Evolutionary conservation across 139 green algal genomes (phyloP), one percentile per base, ranked within the genome.

Genomic region (Coccomyxa sp.): DNA sequence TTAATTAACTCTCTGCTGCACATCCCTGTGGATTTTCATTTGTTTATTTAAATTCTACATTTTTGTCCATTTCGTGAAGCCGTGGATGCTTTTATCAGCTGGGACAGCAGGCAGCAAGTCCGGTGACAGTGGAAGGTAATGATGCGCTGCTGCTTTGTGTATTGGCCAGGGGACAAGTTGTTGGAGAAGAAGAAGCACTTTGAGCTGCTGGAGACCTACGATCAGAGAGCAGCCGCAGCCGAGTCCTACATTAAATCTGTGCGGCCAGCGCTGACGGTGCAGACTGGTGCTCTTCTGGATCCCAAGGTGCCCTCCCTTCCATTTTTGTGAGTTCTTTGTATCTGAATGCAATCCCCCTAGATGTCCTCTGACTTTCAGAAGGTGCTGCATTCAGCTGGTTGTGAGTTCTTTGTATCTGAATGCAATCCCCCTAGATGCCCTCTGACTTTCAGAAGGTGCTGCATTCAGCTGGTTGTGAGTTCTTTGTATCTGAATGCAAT

Each of bases 141-240:
- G 38, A 51, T 7, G 38, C 38, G 38, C 7, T 51, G 38, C 38
- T 51, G 38, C 38, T 51, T 51, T 51, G 38, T 51, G 38, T 7
- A 51, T 11, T 51, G 38, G 38, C 63, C 87, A 95, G 93, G 89
- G 38, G 93, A 96, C 66, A 79, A 88, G 68, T 85, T 98, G 76
- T 83, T 98, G 23, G 81, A 80, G n/a, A 92, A 91, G 81, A 98
- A 98, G 86, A 77, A 86, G 17, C 86, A 95, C 81, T 77, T 67
- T 23, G 92, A 95, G 31, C 80, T 95, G 83, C 85, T 98, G 45
- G 86, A 97, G 84, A 30, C 87, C 31, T 97, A 96, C 68, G 89
- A 92, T 0, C 57, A 76, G 1, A 85, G 95, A 1, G 71, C 30
- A 15, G 58, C 60, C 13, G 86, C 85, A 30, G 93, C 92, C 14